Percentiles rank a stretch among this genome's conserved stretches.
These are phyloP conservation scores for Starmerella floris DNA, from an alignment of 805 yeast species.

Conservation along the genomic window DNA sequence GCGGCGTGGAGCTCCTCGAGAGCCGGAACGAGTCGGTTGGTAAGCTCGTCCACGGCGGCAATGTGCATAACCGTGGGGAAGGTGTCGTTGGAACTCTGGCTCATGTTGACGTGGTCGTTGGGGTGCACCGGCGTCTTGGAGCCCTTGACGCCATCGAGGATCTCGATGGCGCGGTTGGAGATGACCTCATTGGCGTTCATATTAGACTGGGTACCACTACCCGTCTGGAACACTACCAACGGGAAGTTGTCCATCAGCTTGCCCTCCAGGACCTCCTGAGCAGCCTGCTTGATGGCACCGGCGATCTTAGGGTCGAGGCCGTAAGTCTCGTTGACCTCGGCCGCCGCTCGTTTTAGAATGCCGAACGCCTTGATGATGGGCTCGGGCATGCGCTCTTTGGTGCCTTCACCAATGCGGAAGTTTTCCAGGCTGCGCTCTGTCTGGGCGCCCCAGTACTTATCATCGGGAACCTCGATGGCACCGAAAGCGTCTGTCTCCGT, in stretches of 20 bases:
- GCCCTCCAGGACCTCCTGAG: conserved; percentile 88
- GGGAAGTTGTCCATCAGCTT: conserved; percentile 91
- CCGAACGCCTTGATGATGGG: conserved; percentile 90
- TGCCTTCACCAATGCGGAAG: conserved; percentile 84
- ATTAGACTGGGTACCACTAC: conserved; percentile 96
- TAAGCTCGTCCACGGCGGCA: conserved; percentile 88
- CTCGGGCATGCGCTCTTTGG: conserved; percentile 77
- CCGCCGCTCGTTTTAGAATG: conserved; percentile 84
- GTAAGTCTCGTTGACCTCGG: conserved; percentile 69
- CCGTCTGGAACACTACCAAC: conserved; percentile 96
- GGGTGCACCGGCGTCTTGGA: conserved; percentile 94
- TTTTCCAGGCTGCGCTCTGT: conserved; percentile 80
- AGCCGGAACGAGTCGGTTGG: conserved; percentile 63
- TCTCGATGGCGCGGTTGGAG: conserved; percentile 93
- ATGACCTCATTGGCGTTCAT: conserved; percentile 99
- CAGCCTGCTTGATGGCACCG: conserved; percentile 79
- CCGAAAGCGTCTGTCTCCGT: conserved; percentile 94
- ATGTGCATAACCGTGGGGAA: conserved; percentile 99
- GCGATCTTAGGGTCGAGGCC: conserved; percentile 83
- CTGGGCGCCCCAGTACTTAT: conserved; percentile 96
- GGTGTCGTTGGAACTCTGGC: conserved; percentile 97
- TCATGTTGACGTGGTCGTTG: conserved; percentile 95
- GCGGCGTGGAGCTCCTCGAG: conserved; percentile 64
- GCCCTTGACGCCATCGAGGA: conserved; percentile 84
- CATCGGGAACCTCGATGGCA: conserved; percentile 76